A percentile compares a stretch with the other conserved stretches of the same genome.
Conservation (phyloP, 192 early-diverging fungal genomes). For the Podochytrium sp. region DNA sequence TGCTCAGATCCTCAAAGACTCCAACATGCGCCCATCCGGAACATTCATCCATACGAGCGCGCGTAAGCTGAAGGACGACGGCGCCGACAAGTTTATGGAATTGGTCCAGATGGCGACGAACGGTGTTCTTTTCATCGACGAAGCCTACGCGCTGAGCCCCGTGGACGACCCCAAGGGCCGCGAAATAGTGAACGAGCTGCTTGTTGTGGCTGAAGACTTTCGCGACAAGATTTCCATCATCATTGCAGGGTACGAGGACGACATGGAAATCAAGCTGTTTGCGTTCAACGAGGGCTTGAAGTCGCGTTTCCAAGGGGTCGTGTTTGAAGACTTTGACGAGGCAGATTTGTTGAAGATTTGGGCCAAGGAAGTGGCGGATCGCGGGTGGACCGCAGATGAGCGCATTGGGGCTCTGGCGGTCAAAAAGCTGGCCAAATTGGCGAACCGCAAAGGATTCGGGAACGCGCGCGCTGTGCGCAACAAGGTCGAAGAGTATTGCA, state of each 20-base stretch:
- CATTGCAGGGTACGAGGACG: slow-evolving; percentile 45
- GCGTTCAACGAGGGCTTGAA: slow-evolving; percentile 43
- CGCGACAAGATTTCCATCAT: slow-evolving; percentile 43
- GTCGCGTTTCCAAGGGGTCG: slow-evolving; percentile 35
- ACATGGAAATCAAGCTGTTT: slow-evolving; percentile 40
- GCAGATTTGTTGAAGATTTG: slow-evolving; percentile 35
- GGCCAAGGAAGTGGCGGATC: slow-evolving; percentile 32
- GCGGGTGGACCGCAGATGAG: slow-evolving; percentile 35
- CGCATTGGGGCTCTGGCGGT: slow-evolving; percentile 28
- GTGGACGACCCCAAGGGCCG: slow-evolving; percentile 40
- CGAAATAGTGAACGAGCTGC: slow-evolving; percentile 32
- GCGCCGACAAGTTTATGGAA: slow-evolving; percentile 39
- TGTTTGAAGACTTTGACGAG: slow-evolving; percentile 45
- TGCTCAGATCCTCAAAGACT: slow-evolving; percentile 38
- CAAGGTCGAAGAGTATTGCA: slow-evolving; percentile 34
- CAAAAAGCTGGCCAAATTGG: slow-evolving; percentile 27
- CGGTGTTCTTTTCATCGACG: slow-evolving; percentile 43
- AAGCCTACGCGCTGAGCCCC: slow-evolving; percentile 31
- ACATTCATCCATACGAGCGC: slow-evolving; percentile 29
- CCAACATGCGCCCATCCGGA: slow-evolving; percentile 20
- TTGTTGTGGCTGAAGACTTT: slow-evolving; percentile 35
- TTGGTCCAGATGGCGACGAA: slow-evolving; percentile 25
- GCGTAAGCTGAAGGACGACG: slow-evolving; percentile 40
- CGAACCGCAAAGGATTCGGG: slow-evolving; percentile 42
- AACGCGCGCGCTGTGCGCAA: slow-evolving; percentile 44